Percentiles rank a stretch among this genome's conserved stretches.
Evolutionary conservation across 257 asterid genomes (phyloP).

Genomic region (Petunia axillaris): DNA sequence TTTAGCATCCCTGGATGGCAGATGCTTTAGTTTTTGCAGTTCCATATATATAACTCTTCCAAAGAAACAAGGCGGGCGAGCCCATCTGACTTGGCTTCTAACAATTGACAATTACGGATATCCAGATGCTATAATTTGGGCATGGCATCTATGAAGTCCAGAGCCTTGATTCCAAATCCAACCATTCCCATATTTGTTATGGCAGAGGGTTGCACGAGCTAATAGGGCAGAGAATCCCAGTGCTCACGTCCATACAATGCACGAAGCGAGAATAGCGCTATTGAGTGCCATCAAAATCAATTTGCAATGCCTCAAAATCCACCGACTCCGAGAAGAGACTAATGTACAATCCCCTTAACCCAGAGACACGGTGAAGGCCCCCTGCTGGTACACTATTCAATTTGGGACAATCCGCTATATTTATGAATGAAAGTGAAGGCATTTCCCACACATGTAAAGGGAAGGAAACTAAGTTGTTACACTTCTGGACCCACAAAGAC

Average conservation of each 20-base stretch:
- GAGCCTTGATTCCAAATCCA: slow-evolving; percentile 24
- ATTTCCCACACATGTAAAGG: background rate
- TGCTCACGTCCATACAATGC: background rate
- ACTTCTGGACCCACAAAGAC: rapidly evolving
- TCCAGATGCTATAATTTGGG: background rate
- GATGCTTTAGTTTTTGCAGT: no score
- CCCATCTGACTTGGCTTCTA: background rate
- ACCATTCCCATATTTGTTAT: rapidly evolving
- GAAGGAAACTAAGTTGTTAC: slow-evolving; percentile 14
- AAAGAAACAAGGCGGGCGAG: no score
- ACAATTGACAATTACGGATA: background rate
- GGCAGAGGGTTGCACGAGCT: slow-evolving; percentile 30
- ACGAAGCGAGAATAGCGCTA: background rate
- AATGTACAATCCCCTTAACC: rapidly evolving
- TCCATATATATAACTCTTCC: no score
- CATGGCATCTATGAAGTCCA: slow-evolving; percentile 32
- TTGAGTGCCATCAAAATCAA: background rate
- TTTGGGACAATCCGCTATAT: background rate
- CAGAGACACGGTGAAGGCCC: background rate
- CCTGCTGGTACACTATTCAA: background rate
- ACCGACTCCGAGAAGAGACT: slow-evolving; percentile 26
- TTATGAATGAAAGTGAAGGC: rapidly evolving
- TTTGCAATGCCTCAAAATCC: background rate
- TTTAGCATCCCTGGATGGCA: no score
- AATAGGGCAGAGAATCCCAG: slow-evolving; percentile 29